Conservation (phyloP, 202 grass and related monocot species). For the Saccharum hybrid region DNA sequence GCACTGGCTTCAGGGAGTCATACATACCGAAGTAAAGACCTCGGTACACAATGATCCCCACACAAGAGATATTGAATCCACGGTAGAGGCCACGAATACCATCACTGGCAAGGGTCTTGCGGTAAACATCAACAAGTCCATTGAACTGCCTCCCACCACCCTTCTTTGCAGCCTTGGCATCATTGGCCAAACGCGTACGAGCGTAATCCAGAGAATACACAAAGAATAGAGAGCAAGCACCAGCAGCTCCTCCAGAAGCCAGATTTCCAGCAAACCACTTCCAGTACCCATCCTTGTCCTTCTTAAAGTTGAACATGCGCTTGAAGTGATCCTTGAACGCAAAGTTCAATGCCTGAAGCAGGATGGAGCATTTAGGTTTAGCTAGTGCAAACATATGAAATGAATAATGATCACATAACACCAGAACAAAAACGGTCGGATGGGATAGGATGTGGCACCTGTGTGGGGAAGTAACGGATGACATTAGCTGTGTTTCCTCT, state of each 20-base stretch:
- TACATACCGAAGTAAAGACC: constrained; percentile 79
- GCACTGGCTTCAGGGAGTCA: constrained; percentile 66
- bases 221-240: constrained; percentile 71
- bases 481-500: constrained; percentile 78
- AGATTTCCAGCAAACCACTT: constrained; percentile 76
- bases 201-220: constrained; percentile 71
- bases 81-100: constrained; percentile 62
- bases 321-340: constrained; percentile 80
- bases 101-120: constrained; percentile 58
- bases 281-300: constrained; percentile 76
- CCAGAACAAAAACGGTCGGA: background rate
- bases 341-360: constrained; percentile 67
- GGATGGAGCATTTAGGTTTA: background rate
- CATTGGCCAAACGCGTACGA: constrained; percentile 64
- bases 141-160: constrained; percentile 69
- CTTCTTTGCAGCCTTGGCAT: constrained; percentile 67
- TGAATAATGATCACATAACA: too few relatives aligned
- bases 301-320: constrained; percentile 82
- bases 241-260: constrained; percentile 72
- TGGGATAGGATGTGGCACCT: constrained; percentile 30
- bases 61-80: constrained; percentile 72
- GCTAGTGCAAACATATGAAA: background rate
- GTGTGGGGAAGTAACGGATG: constrained; percentile 73
- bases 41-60: constrained; percentile 72
- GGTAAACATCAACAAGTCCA: constrained; percentile 69